phyloP scores from a whole-genome alignment of 2,329 filamentous ascomycete genomes.

The Zasmidium citrigriseum region DNA sequence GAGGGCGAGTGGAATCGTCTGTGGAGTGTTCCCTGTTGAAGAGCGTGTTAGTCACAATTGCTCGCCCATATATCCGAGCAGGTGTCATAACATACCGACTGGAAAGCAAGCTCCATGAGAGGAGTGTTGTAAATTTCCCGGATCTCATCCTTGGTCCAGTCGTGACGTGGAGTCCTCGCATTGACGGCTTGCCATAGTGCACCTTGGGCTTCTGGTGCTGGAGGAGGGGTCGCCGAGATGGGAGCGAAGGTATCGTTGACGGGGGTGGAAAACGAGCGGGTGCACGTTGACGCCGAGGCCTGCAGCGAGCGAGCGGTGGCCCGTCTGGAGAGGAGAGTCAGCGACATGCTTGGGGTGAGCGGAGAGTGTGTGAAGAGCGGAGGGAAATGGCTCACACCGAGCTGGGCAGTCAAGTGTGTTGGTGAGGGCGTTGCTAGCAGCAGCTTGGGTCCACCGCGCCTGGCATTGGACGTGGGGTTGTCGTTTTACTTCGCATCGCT shows the following conservation, averaged over 20 bases:
- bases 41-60: not conserved
- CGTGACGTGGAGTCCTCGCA: conserved; percentile 63
- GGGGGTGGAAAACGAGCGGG: conserved; percentile 36
- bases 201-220: conserved; percentile 27
- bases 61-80: not conserved
- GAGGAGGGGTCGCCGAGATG: conserved; percentile 26
- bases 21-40: conserved; percentile 68
- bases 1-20: conserved; percentile 81
- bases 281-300: conserved; percentile 8
- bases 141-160: conserved; percentile 83
- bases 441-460: not conserved
- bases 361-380: not conserved
- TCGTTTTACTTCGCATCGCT: not conserved
- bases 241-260: conserved; percentile 37
- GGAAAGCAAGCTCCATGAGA: conserved; percentile 66
- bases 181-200: conserved; percentile 56
- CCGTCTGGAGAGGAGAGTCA: conserved; percentile 26
- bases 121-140: conserved; percentile 78
- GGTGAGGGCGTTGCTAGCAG: not conserved
- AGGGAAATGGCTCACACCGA: not conserved
- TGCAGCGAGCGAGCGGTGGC: conserved; percentile 23
- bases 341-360: conserved; percentile 23
- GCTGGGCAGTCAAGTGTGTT: not conserved
- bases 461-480: not conserved
- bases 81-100: conserved; percentile 28